These are phyloP conservation scores for Nakaseomyces sp. DNA, from an alignment of 1,139 yeast genomes.

Conservation along the genomic window DNA sequence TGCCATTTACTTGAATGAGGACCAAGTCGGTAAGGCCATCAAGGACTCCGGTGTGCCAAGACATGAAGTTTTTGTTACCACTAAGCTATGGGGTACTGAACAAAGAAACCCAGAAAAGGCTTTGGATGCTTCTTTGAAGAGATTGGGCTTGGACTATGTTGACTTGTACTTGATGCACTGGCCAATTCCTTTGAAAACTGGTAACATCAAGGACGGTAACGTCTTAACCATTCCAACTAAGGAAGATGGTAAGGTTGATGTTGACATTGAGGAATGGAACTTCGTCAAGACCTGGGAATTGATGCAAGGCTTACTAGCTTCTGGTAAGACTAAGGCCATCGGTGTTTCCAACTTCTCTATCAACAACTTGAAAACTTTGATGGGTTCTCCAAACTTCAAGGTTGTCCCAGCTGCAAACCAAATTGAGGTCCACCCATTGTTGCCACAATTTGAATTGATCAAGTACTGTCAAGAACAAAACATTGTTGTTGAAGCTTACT, in stretches of 20 bases:
- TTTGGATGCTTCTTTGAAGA: conserved; percentile 51
- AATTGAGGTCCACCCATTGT: conserved; percentile 63
- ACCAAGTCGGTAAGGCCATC: conserved; percentile 57
- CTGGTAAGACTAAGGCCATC: conserved; percentile 54
- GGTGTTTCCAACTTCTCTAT: conserved; percentile 72
- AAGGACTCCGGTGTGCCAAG: conserved; percentile 61
- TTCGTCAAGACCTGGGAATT: conserved; percentile 59
- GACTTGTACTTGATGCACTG: conserved; percentile 80
- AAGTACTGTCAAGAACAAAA: conserved; percentile 45
- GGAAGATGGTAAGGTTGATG: conserved; percentile 36
- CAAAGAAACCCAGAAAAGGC: conserved; percentile 54
- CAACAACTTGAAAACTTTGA: conserved; percentile 41
- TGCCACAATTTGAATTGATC: conserved; percentile 58
- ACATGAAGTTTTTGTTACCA: conserved; percentile 64
- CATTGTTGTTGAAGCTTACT: conserved; percentile 61
- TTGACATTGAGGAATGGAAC: conserved; percentile 40
- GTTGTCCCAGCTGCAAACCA: conserved; percentile 64
- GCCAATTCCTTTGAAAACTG: conserved; percentile 56
- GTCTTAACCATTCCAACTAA: conserved; percentile 34
- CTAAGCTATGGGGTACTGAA: conserved; percentile 68
- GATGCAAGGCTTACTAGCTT: conserved; percentile 47
- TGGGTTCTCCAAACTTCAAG: conserved; percentile 29
- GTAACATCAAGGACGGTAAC: conserved; percentile 34
- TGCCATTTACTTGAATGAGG: conserved; percentile 57
- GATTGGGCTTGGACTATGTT: conserved; percentile 66